Percentiles rank a stretch among this genome's conserved stretches.
These are phyloP conservation scores for Collybiopsis luxurians DNA, from an alignment of 768 basidiomycete species.

Conservation along the genomic window DNA sequence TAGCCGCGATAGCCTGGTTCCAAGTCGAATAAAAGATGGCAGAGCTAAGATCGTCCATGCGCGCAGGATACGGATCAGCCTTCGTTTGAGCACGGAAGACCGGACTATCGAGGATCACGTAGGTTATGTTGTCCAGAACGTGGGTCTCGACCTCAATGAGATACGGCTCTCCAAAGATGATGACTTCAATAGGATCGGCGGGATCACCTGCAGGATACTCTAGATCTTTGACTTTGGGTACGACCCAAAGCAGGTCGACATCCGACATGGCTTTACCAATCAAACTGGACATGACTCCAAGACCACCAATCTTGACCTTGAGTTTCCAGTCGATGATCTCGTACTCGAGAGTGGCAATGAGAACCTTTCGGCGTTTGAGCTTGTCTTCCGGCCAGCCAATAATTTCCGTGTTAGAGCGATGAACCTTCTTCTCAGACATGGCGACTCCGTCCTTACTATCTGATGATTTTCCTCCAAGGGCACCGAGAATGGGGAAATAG, in stretches of 20 bases:
- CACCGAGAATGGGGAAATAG: conserved; percentile 88
- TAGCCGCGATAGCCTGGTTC: conserved; percentile 95
- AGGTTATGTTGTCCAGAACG: conserved; percentile 92
- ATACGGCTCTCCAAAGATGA: conserved; percentile 95
- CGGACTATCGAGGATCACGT: conserved; percentile 90
- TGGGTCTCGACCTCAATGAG: conserved; percentile 96
- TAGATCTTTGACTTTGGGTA: conserved; percentile 93
- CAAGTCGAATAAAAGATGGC: conserved; percentile 98
- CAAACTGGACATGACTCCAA: conserved; percentile 96
- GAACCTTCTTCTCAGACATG: conserved; percentile 70
- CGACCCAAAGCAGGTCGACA: conserved; percentile 90
- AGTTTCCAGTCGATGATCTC: conserved; percentile 98
- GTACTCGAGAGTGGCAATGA: conserved; percentile 92
- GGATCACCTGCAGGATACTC: conserved; percentile 93
- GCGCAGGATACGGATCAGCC: conserved; percentile 92
- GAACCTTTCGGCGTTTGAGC: conserved; percentile 86
- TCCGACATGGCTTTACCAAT: conserved; percentile 99
- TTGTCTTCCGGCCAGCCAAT: conserved; percentile 97
- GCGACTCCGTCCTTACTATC: conserved; percentile 66
- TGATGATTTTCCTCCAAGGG: conserved; percentile 60
- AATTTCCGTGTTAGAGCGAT: conserved; percentile 63
- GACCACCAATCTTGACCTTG: conserved; percentile 96
- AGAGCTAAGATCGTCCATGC: conserved; percentile 96
- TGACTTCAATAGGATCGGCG: conserved; percentile 91
- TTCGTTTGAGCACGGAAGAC: conserved; percentile 98